These are phyloP conservation scores for Irineochytrium annulatum DNA, from an alignment of 192 early-diverging fungal genomes.

Conservation along the genomic window DNA sequence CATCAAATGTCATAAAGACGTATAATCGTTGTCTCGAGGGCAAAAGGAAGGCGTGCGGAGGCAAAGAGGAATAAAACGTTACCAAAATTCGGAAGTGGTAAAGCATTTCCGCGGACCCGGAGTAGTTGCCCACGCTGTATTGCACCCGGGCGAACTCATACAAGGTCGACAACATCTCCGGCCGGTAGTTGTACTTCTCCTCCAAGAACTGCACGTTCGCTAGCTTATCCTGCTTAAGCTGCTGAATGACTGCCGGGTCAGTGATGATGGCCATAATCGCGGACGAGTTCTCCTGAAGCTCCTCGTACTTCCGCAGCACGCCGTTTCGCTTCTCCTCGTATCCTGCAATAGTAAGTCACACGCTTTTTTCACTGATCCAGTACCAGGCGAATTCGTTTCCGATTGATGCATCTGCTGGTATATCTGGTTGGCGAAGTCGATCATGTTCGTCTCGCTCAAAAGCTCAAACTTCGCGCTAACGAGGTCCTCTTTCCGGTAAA, in stretches of 20 bases:
- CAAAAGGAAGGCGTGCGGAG: slow-evolving; percentile 4
- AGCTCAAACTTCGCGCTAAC: slow-evolving; percentile 87
- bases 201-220: slow-evolving; percentile 85
- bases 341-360: slow-evolving; percentile 13
- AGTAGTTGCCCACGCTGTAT: slow-evolving; percentile 91
- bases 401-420: slow-evolving; percentile 76
- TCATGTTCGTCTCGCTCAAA: slow-evolving; percentile 86
- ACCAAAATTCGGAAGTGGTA: slow-evolving; percentile 94
- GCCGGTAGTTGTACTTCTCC: slow-evolving; percentile 80
- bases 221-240: slow-evolving; percentile 90
- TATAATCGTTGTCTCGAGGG: too few relatives aligned
- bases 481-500: slow-evolving; percentile 74
- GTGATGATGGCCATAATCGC: slow-evolving; percentile 86
- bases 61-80: slow-evolving; percentile 24
- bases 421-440: slow-evolving; percentile 83
- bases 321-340: slow-evolving; percentile 71
- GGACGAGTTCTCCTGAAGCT: slow-evolving; percentile 69
- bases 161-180: slow-evolving; percentile 80
- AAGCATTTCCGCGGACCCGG: slow-evolving; percentile 85
- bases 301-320: slow-evolving; percentile 71
- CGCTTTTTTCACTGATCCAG: slow-evolving; percentile 1
- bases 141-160: slow-evolving; percentile 89
- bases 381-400: slow-evolving; percentile 72
- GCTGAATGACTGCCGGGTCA: slow-evolving; percentile 82
- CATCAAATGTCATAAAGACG: too few relatives aligned